Evolutionary conservation across 176 grass and related monocot genomes (phyloP).

Genomic region (Puya raimondii): DNA sequence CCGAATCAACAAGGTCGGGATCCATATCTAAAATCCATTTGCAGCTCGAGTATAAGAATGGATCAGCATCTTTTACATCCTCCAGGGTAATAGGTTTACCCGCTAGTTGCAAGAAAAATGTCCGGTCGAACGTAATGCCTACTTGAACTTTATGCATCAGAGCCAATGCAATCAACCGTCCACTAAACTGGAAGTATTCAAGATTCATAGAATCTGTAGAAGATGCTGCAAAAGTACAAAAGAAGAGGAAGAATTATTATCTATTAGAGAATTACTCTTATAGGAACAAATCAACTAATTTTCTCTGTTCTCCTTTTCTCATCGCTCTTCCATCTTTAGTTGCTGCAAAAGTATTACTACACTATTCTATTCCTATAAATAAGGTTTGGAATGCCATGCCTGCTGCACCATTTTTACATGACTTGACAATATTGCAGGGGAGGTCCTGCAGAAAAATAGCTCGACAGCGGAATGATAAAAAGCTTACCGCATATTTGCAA

Average conservation of each 20-base stretch:
- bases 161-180: conserved; percentile 27
- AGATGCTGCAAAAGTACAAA: conserved; percentile 4
- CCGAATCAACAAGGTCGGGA: conserved; percentile 13
- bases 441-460: too few species aligned
- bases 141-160: conserved; percentile 25
- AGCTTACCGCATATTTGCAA: too few species aligned
- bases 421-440: too few species aligned
- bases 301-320: not conserved
- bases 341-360: too few species aligned
- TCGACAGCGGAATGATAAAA: too few species aligned
- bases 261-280: not conserved
- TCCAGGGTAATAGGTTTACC: conserved; percentile 21
- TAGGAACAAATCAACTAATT: not conserved
- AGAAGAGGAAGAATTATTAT: not conserved
- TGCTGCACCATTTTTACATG: too few species aligned
- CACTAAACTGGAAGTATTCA: conserved; percentile 17
- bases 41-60: conserved; percentile 9
- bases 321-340: not conserved
- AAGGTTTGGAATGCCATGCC: too few species aligned
- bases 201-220: conserved; percentile 5
- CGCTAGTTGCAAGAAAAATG: conserved; percentile 28
- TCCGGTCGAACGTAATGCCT: conserved; percentile 17
- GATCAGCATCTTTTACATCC: conserved; percentile 20
- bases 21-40: conserved; percentile 23
- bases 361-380: too few species aligned